Evolutionary conservation across 192 early-diverging fungal species (phyloP).

Genomic region (Backusella parvicylindrica): DNA sequence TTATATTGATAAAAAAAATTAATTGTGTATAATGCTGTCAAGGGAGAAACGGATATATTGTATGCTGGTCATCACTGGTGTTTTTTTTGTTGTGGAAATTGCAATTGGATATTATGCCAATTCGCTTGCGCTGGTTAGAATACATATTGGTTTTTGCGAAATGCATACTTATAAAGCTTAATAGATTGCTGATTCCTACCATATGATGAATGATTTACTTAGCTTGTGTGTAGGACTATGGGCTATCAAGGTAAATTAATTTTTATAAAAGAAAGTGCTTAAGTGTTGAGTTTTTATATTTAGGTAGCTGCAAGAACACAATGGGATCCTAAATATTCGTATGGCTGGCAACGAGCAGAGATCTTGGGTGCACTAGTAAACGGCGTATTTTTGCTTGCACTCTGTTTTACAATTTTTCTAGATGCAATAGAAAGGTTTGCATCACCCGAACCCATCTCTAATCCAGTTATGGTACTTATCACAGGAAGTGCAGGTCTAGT

Average conservation of each 20-base stretch:
- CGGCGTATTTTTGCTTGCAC: constrained; percentile 84
- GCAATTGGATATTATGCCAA: constrained; percentile 70
- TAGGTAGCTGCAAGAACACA: constrained; percentile 61
- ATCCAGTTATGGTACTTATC: constrained; percentile 71
- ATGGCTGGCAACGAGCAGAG: constrained; percentile 91
- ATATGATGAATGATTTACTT: constrained; percentile 86
- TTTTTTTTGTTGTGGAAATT: constrained; percentile 80
- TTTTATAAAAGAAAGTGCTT: background rate
- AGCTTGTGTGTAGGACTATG: constrained; percentile 76
- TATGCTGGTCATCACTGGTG: constrained; percentile 55
- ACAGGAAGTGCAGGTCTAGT: constrained; percentile 75
- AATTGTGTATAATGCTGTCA: background rate
- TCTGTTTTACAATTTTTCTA: constrained; percentile 88
- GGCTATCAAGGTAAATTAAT: constrained; percentile 56
- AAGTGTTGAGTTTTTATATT: background rate
- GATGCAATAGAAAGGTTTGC: constrained; percentile 85
- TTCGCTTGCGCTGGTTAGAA: constrained; percentile 66
- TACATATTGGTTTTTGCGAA: background rate
- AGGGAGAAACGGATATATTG: background rate
- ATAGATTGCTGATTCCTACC: constrained; percentile 84
- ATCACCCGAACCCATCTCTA: constrained; percentile 60
- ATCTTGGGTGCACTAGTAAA: constrained; percentile 91
- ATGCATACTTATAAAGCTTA: background rate
- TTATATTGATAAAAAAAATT: background rate
- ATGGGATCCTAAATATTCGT: constrained; percentile 66